Evolutionary conservation across 768 basidiomycete genomes (phyloP).

Genomic region (Suillus subaureus): DNA sequence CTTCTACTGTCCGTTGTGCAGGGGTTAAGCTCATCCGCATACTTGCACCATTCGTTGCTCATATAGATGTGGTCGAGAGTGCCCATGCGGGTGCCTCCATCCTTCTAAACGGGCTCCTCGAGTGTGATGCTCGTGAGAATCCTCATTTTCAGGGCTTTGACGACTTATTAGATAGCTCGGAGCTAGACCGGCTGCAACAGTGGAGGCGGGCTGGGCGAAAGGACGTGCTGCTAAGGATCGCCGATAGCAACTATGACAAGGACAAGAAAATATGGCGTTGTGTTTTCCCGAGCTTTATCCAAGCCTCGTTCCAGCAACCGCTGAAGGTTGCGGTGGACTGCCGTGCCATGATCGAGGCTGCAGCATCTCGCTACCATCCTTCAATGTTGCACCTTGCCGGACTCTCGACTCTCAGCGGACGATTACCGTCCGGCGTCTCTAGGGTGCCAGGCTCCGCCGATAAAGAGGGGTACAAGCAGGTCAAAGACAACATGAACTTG

Average conservation of each 20-base stretch:
- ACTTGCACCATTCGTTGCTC: constrained; percentile 49
- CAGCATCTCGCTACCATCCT: constrained; percentile 70
- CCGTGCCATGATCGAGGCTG: constrained; percentile 68
- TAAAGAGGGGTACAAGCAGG: constrained; percentile 51
- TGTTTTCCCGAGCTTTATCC: constrained; percentile 67
- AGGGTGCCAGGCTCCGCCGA: constrained; percentile 45
- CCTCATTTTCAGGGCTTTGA: constrained; percentile 62
- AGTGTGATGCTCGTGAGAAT: constrained; percentile 47
- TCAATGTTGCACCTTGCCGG: constrained; percentile 75
- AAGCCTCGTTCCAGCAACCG: constrained; percentile 52
- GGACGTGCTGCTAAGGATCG: constrained; percentile 67
- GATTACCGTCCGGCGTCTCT: constrained; percentile 32
- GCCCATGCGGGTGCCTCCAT: constrained; percentile 34
- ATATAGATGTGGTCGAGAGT: constrained; percentile 40
- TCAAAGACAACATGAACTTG: constrained; percentile 57
- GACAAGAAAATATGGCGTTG: constrained; percentile 78
- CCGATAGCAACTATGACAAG: constrained; percentile 66
- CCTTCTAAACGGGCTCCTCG: constrained; percentile 54
- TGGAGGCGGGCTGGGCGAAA: constrained; percentile 61
- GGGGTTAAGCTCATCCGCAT: constrained; percentile 69
- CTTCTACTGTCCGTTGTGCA: constrained; percentile 49
- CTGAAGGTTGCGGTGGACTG: constrained; percentile 49
- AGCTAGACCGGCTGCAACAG: constrained; percentile 62
- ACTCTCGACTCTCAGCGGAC: constrained; percentile 57
- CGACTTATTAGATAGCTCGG: constrained; percentile 63